Evolutionary conservation across 2,329 filamentous ascomycete species (phyloP).

Genomic region (Penicillium sp.): DNA sequence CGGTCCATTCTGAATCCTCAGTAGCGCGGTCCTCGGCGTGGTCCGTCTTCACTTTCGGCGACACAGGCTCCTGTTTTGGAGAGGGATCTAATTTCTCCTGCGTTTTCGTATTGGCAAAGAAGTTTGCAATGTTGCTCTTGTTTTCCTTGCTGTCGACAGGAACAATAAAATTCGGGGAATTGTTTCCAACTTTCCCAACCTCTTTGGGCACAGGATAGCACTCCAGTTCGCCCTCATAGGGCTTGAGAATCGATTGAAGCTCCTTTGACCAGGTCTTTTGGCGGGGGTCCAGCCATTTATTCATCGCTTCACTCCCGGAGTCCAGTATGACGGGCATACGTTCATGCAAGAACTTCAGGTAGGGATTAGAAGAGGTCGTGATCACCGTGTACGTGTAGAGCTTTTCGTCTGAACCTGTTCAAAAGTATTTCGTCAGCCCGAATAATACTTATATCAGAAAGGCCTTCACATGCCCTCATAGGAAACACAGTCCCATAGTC

Average conservation of each 20-base stretch:
- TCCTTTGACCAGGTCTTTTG: conserved; percentile 71
- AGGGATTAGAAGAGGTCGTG: conserved; percentile 80
- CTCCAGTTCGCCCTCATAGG: conserved; percentile 74
- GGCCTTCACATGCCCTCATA: conserved; percentile 61
- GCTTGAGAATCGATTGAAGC: conserved; percentile 74
- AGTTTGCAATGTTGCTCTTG: conserved; percentile 90
- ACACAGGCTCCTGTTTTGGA: conserved; percentile 27
- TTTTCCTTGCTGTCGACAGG: conserved; percentile 83
- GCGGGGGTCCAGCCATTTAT: conserved; percentile 73
- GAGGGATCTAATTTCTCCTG: conserved; percentile 20
- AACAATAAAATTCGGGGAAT: conserved; percentile 77
- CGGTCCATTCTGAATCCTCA: neutral
- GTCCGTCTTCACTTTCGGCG: conserved; percentile 32
- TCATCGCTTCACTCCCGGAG: conserved; percentile 66
- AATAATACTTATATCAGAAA: neutral
- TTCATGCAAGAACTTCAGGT: conserved; percentile 83
- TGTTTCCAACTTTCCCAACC: conserved; percentile 91
- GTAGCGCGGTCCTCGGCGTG: conserved; percentile 14
- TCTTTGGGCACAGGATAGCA: conserved; percentile 83
- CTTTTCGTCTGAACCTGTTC: conserved; percentile 60
- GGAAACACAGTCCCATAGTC: conserved; percentile 83
- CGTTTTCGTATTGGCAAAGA: conserved; percentile 65
- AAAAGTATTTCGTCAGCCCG: neutral
- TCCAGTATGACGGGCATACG: conserved; percentile 94
- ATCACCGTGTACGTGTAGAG: conserved; percentile 90